These are phyloP conservation scores for Collybia nuda DNA, from an alignment of 768 basidiomycete species.

Conservation along the genomic window DNA sequence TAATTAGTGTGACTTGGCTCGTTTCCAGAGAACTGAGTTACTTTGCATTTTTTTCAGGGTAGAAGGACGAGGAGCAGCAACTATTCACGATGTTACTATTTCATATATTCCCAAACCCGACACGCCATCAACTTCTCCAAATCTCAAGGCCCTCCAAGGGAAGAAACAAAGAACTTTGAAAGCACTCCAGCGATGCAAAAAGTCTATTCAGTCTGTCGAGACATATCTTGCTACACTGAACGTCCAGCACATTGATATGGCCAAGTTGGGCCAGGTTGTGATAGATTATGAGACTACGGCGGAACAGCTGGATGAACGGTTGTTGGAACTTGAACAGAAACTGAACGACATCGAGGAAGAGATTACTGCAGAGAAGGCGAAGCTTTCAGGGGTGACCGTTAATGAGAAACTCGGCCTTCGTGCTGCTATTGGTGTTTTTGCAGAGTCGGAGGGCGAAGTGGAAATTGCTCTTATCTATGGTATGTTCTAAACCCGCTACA, in stretches of 20 bases:
- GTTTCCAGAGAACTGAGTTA: not conserved
- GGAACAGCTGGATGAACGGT: slow-evolving; percentile 30
- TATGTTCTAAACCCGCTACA: slow-evolving; percentile 11
- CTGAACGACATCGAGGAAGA: slow-evolving; percentile 20
- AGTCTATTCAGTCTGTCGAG: slow-evolving; percentile 26
- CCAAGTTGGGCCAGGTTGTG: slow-evolving; percentile 26
- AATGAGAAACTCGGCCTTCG: slow-evolving; percentile 27
- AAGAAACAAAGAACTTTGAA: slow-evolving; percentile 24
- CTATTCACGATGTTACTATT: slow-evolving; percentile 46
- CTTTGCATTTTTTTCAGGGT: slow-evolving; percentile 27
- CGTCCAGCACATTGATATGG: slow-evolving; percentile 27
- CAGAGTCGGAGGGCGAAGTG: slow-evolving; percentile 32
- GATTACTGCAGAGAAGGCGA: slow-evolving; percentile 21
- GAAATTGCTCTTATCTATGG: slow-evolving; percentile 40
- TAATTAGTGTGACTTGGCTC: not conserved
- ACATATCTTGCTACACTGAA: slow-evolving; percentile 33
- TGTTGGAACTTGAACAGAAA: slow-evolving; percentile 26
- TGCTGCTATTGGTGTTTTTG: slow-evolving; percentile 34
- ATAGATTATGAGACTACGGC: slow-evolving; percentile 31
- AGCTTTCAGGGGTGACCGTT: slow-evolving; percentile 10
- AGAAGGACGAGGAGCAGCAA: slow-evolving; percentile 41
- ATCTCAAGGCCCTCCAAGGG: slow-evolving; percentile 20
- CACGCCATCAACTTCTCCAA: slow-evolving; percentile 21
- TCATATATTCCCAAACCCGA: slow-evolving; percentile 18
- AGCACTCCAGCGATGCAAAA: slow-evolving; percentile 28